Evolutionary conservation across 1,284 basidiomycete species (phyloP), one percentile per base, ranked within the genome.

Genomic region (Xanthoconium separans): DNA sequence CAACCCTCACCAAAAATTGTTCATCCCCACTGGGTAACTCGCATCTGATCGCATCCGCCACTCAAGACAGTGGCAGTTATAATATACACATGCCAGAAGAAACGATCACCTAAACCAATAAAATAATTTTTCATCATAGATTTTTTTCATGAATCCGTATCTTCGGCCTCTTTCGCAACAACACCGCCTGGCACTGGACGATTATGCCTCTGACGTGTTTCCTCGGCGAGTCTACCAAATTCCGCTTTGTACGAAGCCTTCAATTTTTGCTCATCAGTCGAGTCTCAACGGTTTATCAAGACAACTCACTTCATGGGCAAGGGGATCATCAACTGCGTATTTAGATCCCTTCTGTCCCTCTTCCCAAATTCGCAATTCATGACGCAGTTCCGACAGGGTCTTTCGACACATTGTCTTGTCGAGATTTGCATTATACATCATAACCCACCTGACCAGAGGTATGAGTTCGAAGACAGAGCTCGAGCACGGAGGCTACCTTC

Each of bases 391-490:
- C 2, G 66, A 58, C 42, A 73, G 62, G n/a, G 73, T 73, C 63
- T 78, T 80, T 29, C 85, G 77, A 44, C 77, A 71, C 18, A 61
- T 53, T n/a, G 75, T 73, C 55, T 78, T 79, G 68, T 90, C 88
- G 10, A 87, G 72, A 64, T 89, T 90, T 20, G 86, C 80, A 57
- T 90, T 90, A 62, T 78, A 85, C 39, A 86, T 61, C 63, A 81
- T 79, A 0, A 87, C 76, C 84, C 85, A 90, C 59, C 87, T 89
- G 52, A 29, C 34, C 18, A 27, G 41, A 30, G 11, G 9, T 11
- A 37, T 47, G 16, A 55, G 44, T 50, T 16, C 36, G 49, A 33
- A 9, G 36, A 34, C 33, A 34, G 16, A 31, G 49, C 12, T n/a
- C 22, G 56, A 43, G 45, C 31, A 27, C 40, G 20, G 22, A 36